phyloP scores from a whole-genome alignment of 331 rosid genomes.

The Dryas integrifolia region DNA sequence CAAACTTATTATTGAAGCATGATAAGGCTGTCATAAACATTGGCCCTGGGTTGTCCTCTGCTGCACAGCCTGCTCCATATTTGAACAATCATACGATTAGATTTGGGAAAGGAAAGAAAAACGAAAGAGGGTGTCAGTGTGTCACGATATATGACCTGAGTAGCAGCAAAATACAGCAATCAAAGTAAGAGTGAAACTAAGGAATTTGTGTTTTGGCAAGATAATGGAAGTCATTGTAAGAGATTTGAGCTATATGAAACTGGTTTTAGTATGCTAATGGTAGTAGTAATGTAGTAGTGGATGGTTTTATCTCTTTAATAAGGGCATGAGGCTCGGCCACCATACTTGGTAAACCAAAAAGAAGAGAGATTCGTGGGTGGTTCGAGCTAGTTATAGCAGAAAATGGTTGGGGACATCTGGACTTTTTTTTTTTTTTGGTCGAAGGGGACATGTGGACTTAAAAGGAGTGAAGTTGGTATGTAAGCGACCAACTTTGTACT shows the following conservation, averaged over 20 bases:
- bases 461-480: conserved; percentile 26
- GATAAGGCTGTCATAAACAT: conserved; percentile 43
- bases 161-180: conserved; percentile 28
- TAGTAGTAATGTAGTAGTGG: background rate
- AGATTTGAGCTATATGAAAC: conserved; percentile 12
- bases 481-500: conserved; percentile 42
- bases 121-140: background rate
- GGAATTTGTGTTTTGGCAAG: conserved; percentile 24
- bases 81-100: background rate
- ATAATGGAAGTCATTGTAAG: conserved; percentile 35
- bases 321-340: conserved; percentile 17
- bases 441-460: conserved; percentile 28
- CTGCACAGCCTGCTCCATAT: conserved; percentile 38
- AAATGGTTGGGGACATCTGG: conserved; percentile 29
- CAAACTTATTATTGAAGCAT: conserved; percentile 62
- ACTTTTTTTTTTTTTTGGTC: background rate
- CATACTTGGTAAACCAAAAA: conserved; percentile 16
- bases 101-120: background rate
- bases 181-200: conserved; percentile 19
- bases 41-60: conserved; percentile 42
- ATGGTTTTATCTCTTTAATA: conserved; percentile 13
- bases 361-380: conserved; percentile 33
- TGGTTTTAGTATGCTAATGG: conserved; percentile 18
- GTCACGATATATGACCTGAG: conserved; percentile 38
- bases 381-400: conserved; percentile 20